Conservation (phyloP, 768 basidiomycete species). For the Hortiboletus flavorubellus region DNA sequence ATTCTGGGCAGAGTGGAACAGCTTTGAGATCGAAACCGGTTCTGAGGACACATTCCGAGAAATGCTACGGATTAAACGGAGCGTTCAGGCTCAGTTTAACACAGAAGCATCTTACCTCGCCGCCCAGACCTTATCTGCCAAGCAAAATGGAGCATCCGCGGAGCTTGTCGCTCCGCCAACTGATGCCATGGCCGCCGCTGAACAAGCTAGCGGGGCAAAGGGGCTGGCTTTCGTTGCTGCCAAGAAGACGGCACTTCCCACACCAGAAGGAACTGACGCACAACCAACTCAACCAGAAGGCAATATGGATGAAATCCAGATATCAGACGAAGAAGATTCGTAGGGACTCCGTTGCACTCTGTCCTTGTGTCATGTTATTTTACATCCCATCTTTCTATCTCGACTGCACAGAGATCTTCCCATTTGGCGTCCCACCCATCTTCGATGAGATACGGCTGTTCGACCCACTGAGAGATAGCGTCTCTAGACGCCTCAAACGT, state of each 20-base stretch:
- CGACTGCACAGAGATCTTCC: constrained; percentile 77
- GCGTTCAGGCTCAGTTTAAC: constrained; percentile 98
- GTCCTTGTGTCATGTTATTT: constrained; percentile 22
- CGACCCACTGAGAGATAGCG: constrained; percentile 62
- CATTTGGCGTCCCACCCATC: constrained; percentile 67
- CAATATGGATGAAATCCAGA: constrained; percentile 85
- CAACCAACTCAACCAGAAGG: constrained; percentile 26
- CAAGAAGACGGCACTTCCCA: constrained; percentile 46
- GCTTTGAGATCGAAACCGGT: constrained; percentile 97
- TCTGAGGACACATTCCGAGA: constrained; percentile 98
- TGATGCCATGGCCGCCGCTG: constrained; percentile 89
- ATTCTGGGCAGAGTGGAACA: constrained; percentile 98
- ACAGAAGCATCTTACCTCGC: constrained; percentile 93
- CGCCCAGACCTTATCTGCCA: constrained; percentile 79
- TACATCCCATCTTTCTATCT: constrained; percentile 68
- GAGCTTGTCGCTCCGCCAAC: constrained; percentile 41
- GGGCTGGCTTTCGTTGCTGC: constrained; percentile 80
- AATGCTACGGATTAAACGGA: constrained; percentile 94
- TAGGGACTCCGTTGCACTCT: constrained; percentile 29
- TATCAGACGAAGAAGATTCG: constrained; percentile 78
- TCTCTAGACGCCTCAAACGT: constrained; percentile 69
- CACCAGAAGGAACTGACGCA: constrained; percentile 38
- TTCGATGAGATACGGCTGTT: constrained; percentile 65
- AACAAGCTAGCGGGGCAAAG: constrained; percentile 54
- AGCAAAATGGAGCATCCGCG: constrained; percentile 48